Percentiles rank a stretch among this genome's conserved stretches.
phyloP scores from a whole-genome alignment of 1,284 basidiomycete genomes.

The Nidula niveotomentosa region DNA sequence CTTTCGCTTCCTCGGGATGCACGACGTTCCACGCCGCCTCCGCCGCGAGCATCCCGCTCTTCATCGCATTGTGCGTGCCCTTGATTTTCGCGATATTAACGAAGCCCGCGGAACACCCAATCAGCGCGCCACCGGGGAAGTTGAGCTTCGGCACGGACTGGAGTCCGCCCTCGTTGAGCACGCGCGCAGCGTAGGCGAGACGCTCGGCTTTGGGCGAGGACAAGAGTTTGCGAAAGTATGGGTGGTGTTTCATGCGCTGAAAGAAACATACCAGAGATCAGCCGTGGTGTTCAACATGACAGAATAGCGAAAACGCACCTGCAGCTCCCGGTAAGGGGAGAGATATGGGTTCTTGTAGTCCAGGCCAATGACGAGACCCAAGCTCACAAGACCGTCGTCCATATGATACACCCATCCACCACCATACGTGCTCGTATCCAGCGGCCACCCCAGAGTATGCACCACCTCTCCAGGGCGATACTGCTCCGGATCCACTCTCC shows the following conservation, averaged over 20 bases:
- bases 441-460: slow-evolving; percentile 95
- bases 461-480: slow-evolving; percentile 86
- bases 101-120: slow-evolving; percentile 96
- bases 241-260: slow-evolving; percentile 97
- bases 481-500: slow-evolving; percentile 69
- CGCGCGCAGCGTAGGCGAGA: slow-evolving; percentile 91
- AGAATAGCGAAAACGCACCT: slow-evolving; percentile 49
- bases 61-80: slow-evolving; percentile 99
- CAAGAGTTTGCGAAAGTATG: slow-evolving; percentile 83
- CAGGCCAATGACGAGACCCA: slow-evolving; percentile 92
- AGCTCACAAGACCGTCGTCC: slow-evolving; percentile 88
- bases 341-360: slow-evolving; percentile 97
- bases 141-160: slow-evolving; percentile 91
- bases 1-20: no score
- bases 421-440: slow-evolving; percentile 87
- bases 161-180: slow-evolving; percentile 92
- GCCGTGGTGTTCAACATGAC: no score
- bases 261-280: no score
- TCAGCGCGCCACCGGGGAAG: slow-evolving; percentile 95
- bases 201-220: slow-evolving; percentile 42
- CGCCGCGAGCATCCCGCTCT: slow-evolving; percentile 96
- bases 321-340: slow-evolving; percentile 91
- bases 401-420: slow-evolving; percentile 97
- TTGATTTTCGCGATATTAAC: slow-evolving; percentile 94
- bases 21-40: slow-evolving; percentile 82